Evolutionary conservation across 768 basidiomycete species (phyloP).

Genomic region (Leccinum disarticulatum): DNA sequence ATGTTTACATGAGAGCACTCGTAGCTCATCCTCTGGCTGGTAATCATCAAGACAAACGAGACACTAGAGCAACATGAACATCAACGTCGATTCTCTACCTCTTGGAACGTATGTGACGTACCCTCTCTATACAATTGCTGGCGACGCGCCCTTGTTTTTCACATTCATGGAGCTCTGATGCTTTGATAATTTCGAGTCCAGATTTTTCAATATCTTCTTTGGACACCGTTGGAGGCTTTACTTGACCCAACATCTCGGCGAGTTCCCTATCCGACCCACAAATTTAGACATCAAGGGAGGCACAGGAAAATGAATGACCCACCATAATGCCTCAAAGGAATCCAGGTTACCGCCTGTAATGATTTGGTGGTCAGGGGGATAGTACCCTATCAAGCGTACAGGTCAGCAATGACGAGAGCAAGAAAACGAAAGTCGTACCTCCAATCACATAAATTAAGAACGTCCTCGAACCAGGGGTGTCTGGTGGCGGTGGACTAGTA

Average conservation of each 20-base stretch:
- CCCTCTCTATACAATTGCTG: constrained; percentile 78
- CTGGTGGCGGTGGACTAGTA: constrained; percentile 22
- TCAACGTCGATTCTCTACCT: background rate
- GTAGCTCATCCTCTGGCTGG: constrained; percentile 69
- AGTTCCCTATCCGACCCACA: constrained; percentile 55
- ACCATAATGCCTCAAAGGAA: constrained; percentile 80
- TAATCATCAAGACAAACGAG: constrained; percentile 91
- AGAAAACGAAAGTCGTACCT: constrained; percentile 40
- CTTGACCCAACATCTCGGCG: constrained; percentile 78
- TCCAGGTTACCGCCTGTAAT: constrained; percentile 78
- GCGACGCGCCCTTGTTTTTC: constrained; percentile 65
- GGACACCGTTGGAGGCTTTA: constrained; percentile 78
- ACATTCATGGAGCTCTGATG: constrained; percentile 45
- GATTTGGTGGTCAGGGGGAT: constrained; percentile 86
- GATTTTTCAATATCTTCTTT: constrained; percentile 85
- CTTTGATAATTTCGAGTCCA: constrained; percentile 74
- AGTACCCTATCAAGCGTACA: constrained; percentile 61
- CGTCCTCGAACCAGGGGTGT: constrained; percentile 45
- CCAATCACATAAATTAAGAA: constrained; percentile 92
- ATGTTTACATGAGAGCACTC: constrained; percentile 81
- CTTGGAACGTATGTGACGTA: constrained; percentile 37
- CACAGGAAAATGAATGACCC: constrained; percentile 26
- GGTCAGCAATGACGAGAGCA: constrained; percentile 1
- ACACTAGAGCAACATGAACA: constrained; percentile 45
- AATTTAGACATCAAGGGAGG: background rate